Evolutionary conservation across 2,329 filamentous ascomycete species (phyloP).

Genomic region (Aspergillus candidus): DNA sequence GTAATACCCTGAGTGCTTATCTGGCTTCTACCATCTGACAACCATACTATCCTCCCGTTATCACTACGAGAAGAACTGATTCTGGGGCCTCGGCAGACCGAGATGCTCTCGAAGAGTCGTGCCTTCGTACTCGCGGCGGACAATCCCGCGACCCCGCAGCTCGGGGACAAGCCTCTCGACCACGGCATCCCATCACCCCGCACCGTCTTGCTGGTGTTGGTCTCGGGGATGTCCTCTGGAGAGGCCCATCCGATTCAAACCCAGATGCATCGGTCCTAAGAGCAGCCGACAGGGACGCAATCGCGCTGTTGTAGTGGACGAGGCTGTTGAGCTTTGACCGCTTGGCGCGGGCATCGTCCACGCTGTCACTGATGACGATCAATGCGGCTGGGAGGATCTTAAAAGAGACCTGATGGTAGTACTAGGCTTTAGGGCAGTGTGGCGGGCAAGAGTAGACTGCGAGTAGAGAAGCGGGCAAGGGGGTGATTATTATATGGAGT

Average conservation of each 20-base stretch:
- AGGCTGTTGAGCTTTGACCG: constrained; percentile 46
- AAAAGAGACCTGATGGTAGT: constrained; percentile 36
- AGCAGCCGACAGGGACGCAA: constrained; percentile 47
- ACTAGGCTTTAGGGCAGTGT: too few species aligned
- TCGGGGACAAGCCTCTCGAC: constrained; percentile 47
- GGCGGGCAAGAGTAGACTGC: background rate
- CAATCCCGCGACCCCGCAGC: constrained; percentile 47
- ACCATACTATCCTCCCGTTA: too few species aligned
- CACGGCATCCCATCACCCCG: too few species aligned
- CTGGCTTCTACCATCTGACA: too few species aligned
- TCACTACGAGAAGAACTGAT: constrained; percentile 30
- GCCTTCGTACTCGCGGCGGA: constrained; percentile 49
- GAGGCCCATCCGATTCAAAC: constrained; percentile 45
- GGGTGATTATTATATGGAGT: background rate
- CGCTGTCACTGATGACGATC: constrained; percentile 46
- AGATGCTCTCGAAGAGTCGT: constrained; percentile 51
- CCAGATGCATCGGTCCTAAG: constrained; percentile 45
- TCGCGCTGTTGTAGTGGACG: constrained; percentile 51
- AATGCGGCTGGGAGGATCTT: constrained; percentile 50
- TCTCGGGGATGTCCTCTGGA: constrained; percentile 49
- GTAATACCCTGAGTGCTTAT: too few species aligned
- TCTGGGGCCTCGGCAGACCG: constrained; percentile 45
- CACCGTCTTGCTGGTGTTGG: constrained; percentile 49
- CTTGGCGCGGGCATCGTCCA: constrained; percentile 46
- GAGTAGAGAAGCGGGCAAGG: background rate